Evolutionary conservation across 2,329 filamentous ascomycete genomes (phyloP), one percentile per base, ranked within the genome.

Genomic region (Botrytis byssoidea): DNA sequence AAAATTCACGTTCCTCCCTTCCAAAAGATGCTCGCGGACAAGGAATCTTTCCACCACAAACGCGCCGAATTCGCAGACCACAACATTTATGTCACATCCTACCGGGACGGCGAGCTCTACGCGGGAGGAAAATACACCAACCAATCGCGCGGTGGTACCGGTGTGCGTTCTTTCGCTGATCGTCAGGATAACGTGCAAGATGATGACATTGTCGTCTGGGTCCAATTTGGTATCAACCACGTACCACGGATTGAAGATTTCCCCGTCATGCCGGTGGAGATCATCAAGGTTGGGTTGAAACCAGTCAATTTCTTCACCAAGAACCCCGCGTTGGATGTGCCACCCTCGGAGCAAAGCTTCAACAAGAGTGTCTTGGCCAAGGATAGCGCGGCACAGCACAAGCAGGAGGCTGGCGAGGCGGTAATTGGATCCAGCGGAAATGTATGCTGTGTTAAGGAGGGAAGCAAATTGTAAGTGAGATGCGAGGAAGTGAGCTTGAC

Each of bases 221-320:
- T 88, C 29, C 86, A 88, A 4, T 86, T 86, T 77, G 84, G 90
- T 29, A 86, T 90, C 40, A 92, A 90, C 48, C 90, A 92, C 76
- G 88, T 90, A 40, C 89, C 89, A 0, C 83, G 89, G 9, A 84
- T 88, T 37, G 90, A 91, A 78, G 90, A 92, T 78, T 92, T 91
- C 81, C 90, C 90, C 1, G 88, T 92, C 59, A 92, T 92, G 90
- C 90, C 90, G 0, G 86, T 86, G 77, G 90, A 92, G 81, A 86
- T 83, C 22, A 79, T 87, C 25, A 84, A 83, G 77, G 85, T 88
- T 1, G 80, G 81, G 64, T 78, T 88, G 55, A 84, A 86, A 76
- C 86, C 86, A 0, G 84, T 83, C 6, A 87, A 88, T 74, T 88
- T 88, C 76, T 88, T 87, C 75, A 82, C 83, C 6, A 83, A 82